Evolutionary conservation across 768 basidiomycete genomes (phyloP), one percentile per base, ranked within the genome.

Genomic region (Cyclocybe aegerita): DNA sequence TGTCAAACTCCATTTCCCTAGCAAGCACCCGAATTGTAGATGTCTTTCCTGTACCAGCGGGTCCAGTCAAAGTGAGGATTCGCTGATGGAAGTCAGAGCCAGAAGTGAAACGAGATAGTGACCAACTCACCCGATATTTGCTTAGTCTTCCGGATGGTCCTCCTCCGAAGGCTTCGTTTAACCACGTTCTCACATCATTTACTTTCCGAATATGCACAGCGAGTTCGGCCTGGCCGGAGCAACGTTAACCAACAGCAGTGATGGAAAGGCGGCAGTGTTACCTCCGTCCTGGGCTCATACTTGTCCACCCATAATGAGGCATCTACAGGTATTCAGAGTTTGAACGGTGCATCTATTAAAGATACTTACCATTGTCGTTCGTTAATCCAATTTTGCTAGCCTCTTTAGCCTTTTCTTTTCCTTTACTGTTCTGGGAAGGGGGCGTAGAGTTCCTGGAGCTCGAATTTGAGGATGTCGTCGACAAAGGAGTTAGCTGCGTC

Each of bases 21-120:
- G 90, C 76, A 15, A 99, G 70, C 2, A 93, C 79, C 23, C 82
- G 80, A 2, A 98, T 57, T 0, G 92, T 92, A 0, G 93, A 80
- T 0, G 96, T 97, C 73, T 99, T 99, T 0, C 83, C 96, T 0
- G 85, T 82, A 1, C 96, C 96, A 7, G 96, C 86, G 0, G 93
- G 91, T 1, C 96, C 96, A 2, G 90, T 89, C 9, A 99, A 69
- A 0, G 82, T 82, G 6, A 98, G 78, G 29, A 99, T 83, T 40
- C 93, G 79, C 90, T 98, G 41, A 16, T 30, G 15, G 15, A 12
- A 39, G n/a, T 32, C n/a, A 29, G 34, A 17, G 31, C 33, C 39
- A 53, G 17, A n/a, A 32, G 38, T 32, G 34, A 33, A 15, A 31
- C n/a, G 32, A 3, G 34, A 17, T 9, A 32, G n/a, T 46, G 9